phyloP scores from a whole-genome alignment of 2,329 filamentous ascomycete species.

The Pezicula neosporulosa region DNA sequence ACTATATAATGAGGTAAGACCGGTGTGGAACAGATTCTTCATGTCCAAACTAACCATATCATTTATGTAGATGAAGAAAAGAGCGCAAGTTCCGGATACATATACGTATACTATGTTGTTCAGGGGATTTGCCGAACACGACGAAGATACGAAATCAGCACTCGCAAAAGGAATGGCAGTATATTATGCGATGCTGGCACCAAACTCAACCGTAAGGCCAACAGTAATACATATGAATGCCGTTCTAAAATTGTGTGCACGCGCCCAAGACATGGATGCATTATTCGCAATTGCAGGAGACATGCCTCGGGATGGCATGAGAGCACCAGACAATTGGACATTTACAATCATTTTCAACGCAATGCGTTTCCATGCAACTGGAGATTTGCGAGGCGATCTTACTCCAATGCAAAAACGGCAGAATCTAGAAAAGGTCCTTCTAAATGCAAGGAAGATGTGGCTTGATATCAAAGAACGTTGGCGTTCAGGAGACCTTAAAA shows the following conservation, averaged over 20 bases:
- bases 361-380: constrained; percentile 48
- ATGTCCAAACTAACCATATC: constrained; percentile 3
- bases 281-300: constrained; percentile 75
- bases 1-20: constrained; percentile 78
- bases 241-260: constrained; percentile 76
- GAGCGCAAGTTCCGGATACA: constrained; percentile 73
- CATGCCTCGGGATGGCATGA: constrained; percentile 60
- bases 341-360: constrained; percentile 83
- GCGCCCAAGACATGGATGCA: constrained; percentile 71
- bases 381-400: constrained; percentile 19
- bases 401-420: constrained; percentile 22
- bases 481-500: constrained; percentile 62
- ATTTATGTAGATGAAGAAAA: constrained; percentile 81
- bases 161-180: constrained; percentile 68
- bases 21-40: background rate
- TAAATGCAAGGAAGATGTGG: constrained; percentile 75
- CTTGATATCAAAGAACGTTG: constrained; percentile 74
- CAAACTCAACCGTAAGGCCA: constrained; percentile 61
- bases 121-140: constrained; percentile 63
- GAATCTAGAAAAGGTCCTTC: constrained; percentile 45
- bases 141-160: constrained; percentile 53
- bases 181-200: constrained; percentile 70
- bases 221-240: constrained; percentile 86
- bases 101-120: constrained; percentile 85
- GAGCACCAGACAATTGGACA: constrained; percentile 66